Evolutionary conservation across 805 yeast species (phyloP).

Genomic region (Lachancea kluyveri): DNA sequence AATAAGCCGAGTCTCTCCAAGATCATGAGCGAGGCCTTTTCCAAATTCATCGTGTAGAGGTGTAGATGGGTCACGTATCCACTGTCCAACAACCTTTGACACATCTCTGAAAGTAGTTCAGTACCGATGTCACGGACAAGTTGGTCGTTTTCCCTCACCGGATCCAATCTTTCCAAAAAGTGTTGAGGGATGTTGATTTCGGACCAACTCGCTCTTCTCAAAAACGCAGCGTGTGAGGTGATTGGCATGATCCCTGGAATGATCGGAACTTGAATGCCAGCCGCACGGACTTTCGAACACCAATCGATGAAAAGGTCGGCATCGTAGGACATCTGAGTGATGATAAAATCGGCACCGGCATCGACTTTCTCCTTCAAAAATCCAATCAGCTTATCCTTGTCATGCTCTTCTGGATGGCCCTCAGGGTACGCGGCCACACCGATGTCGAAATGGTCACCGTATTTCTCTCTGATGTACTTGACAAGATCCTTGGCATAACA

Average conservation of each 20-base stretch:
- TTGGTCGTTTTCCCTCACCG: conserved; percentile 85
- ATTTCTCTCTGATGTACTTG: conserved; percentile 61
- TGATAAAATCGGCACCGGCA: conserved; percentile 88
- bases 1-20: conserved; percentile 65
- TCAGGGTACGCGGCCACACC: conserved; percentile 98
- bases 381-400: conserved; percentile 43
- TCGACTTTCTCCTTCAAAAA: conserved; percentile 84
- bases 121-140: conserved; percentile 83
- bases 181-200: conserved; percentile 72
- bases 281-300: conserved; percentile 64
- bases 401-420: conserved; percentile 87
- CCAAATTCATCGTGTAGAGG: conserved; percentile 96
- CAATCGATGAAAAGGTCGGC: conserved; percentile 75
- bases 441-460: conserved; percentile 86
- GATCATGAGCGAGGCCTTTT: conserved; percentile 83
- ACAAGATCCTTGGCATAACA: conserved; percentile 84
- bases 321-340: conserved; percentile 97
- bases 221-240: conserved; percentile 86
- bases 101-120: conserved; percentile 76
- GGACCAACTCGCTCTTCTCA: conserved; percentile 94
- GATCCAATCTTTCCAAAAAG: conserved; percentile 64
- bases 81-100: conserved; percentile 60
- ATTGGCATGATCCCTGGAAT: conserved; percentile 99
- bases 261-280: conserved; percentile 78
- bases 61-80: conserved; percentile 82